phyloP scores from a whole-genome alignment of 2,329 filamentous ascomycete species.

The Microdochium trichocladiopsis region DNA sequence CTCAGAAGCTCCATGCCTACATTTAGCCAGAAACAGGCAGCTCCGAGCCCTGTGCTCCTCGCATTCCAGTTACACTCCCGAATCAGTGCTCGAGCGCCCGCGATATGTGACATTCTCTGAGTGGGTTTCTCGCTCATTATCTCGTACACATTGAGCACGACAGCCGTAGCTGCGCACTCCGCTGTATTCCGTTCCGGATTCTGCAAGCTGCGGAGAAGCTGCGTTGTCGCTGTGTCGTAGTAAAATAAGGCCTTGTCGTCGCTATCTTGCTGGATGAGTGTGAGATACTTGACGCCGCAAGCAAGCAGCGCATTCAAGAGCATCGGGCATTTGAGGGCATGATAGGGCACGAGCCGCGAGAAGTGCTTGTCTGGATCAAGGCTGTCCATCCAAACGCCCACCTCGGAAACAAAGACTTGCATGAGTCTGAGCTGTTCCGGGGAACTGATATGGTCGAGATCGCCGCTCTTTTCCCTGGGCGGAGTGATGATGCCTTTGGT shows the following conservation, averaged over 20 bases:
- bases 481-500: constrained; percentile 31
- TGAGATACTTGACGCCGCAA: constrained; percentile 78
- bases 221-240: constrained; percentile 77
- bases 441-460: constrained; percentile 59
- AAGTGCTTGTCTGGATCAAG: constrained; percentile 85
- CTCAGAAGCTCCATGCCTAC: constrained; percentile 85
- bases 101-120: constrained; percentile 83
- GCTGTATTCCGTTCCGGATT: constrained; percentile 79
- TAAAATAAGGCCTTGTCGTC: constrained; percentile 76
- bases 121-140: constrained; percentile 78
- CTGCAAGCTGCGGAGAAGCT: constrained; percentile 69
- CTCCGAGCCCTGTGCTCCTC: constrained; percentile 67
- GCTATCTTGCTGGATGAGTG: constrained; percentile 56
- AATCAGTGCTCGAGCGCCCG: constrained; percentile 76
- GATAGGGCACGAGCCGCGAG: constrained; percentile 73
- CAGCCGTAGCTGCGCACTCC: constrained; percentile 79
- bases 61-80: constrained; percentile 89
- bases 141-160: constrained; percentile 87
- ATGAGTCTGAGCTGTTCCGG: constrained; percentile 81
- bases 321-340: constrained; percentile 78
- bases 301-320: constrained; percentile 82
- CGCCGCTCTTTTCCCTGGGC: constrained; percentile 28
- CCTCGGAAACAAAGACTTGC: constrained; percentile 86
- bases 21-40: constrained; percentile 92
- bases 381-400: constrained; percentile 90